Evolutionary conservation across 805 yeast genomes (phyloP).

Genomic region (Blastobotrys attinorum): DNA sequence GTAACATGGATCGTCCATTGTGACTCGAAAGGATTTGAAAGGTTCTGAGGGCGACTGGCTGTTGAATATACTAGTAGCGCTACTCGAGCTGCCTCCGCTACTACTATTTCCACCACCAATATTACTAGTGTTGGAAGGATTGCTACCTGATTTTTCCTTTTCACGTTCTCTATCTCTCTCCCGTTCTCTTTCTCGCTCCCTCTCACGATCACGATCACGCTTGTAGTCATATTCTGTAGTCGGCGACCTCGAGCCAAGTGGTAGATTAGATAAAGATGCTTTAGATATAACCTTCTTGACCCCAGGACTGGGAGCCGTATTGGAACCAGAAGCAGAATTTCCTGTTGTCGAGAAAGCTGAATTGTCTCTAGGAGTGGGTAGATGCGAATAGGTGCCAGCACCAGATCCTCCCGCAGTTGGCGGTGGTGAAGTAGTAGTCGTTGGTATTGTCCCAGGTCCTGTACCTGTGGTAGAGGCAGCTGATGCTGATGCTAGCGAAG

Average conservation of each 20-base stretch:
- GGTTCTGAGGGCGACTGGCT: slow-evolving; percentile 44
- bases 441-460: no score
- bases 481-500: background rate
- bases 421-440: slow-evolving; percentile 4
- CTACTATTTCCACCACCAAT: no score
- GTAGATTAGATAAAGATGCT: background rate
- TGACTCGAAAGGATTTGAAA: slow-evolving; percentile 72
- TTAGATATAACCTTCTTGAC: slow-evolving; percentile 4
- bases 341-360: no score
- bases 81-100: background rate
- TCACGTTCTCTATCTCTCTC: background rate
- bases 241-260: slow-evolving; percentile 3
- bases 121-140: no score
- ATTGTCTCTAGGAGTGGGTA: background rate
- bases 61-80: slow-evolving; percentile 1
- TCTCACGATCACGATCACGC: background rate
- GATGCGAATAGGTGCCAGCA: background rate
- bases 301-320: background rate
- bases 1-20: slow-evolving; percentile 85
- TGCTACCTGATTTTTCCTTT: background rate
- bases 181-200: background rate
- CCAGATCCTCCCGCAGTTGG: background rate
- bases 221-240: slow-evolving; percentile 1
- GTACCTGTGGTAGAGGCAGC: no score
- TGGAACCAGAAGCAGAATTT: no score